Evolutionary conservation across 495 filamentous ascomycete genomes (phyloP), one percentile per base, ranked within the genome.

Genomic region (Aspergillus taichungensis): DNA sequence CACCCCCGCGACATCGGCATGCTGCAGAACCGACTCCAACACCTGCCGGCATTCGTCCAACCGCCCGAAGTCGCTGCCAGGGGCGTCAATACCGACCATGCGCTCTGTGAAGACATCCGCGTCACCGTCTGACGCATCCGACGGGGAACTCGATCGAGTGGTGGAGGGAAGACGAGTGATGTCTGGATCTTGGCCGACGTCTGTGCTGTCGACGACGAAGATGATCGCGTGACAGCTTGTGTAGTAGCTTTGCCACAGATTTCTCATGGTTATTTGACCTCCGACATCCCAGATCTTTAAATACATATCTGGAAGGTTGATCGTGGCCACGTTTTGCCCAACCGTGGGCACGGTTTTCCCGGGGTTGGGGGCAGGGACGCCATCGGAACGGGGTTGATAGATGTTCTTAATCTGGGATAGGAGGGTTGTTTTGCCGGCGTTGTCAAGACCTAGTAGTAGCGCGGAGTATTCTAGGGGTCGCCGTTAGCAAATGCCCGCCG

Each of bases 271-370:
- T 52, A 91, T 81, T 64, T 98, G 92, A 3, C 92, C 92, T 45
- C 92, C 92, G 3, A 98, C 86, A 64, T 98, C 92, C 92, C 92
- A 98, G 60, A 98, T 84, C 74, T 95, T 95, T 55, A 98, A 76
- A 71, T 96, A 95, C 80, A 95, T 86, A 55, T 94, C 86, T 1
- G 84, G 82, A 8, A 96, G 72, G 1, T 80, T 76, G 61, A 98
- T 86, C 35, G 88, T 88, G 31, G 87, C 80, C 52, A 97, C 91
- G 67, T 96, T 98, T 60, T 98, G 92, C 45, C 92, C 92, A 58
- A 98, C 92, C 11, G 92, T 98, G 11, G 92, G 92, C 30, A 96
- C 94, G 36, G 92, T 98, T 49, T 80, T 80, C 42, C 73, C 65
- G 42, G 63, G 68, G 75, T 80, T 68, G 46, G 66, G 55, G 10